phyloP scores from a whole-genome alignment of 2,329 filamentous ascomycete species.

The Penicillium sp. region DNA sequence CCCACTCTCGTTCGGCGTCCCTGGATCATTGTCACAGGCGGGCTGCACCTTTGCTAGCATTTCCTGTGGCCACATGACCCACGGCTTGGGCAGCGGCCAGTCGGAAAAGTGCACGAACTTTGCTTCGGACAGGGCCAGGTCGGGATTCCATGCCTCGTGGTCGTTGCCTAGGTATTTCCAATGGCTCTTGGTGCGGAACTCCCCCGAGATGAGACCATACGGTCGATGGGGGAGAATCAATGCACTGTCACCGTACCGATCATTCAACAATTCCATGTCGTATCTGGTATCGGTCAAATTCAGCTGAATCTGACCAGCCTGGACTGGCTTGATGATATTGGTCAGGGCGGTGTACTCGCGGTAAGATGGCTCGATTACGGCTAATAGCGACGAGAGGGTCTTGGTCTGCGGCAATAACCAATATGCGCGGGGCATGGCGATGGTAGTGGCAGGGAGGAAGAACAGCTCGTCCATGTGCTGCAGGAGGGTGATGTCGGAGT shows the following conservation, averaged over 20 bases:
- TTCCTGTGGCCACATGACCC: conserved; percentile 45
- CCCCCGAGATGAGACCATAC: conserved; percentile 58
- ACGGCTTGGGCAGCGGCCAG: conserved; percentile 65
- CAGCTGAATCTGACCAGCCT: conserved; percentile 26
- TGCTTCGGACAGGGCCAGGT: conserved; percentile 53
- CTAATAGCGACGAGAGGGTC: conserved; percentile 57
- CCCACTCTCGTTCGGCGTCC: conserved; percentile 34
- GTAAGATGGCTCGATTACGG: conserved; percentile 58
- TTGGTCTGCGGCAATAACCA: conserved; percentile 57
- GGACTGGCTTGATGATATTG: conserved; percentile 23
- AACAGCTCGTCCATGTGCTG: conserved; percentile 67
- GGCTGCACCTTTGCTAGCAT: conserved; percentile 32
- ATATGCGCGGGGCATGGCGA: conserved; percentile 68
- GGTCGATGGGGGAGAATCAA: conserved; percentile 61
- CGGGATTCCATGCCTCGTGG: conserved; percentile 56
- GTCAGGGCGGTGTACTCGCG: conserved; percentile 42
- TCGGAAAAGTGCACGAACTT: conserved; percentile 69
- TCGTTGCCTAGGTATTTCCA: conserved; percentile 48
- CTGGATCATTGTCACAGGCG: conserved; percentile 33
- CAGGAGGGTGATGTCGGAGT: conserved; percentile 62
- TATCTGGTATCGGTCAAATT: conserved; percentile 35
- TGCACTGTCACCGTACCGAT: conserved; percentile 55
- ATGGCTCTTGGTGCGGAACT: conserved; percentile 57
- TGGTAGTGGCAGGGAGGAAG: conserved; percentile 55
- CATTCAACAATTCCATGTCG: conserved; percentile 66